Evolutionary conservation across 495 filamentous ascomycete genomes (phyloP).

Genomic region (Neurospora cerealis): DNA sequence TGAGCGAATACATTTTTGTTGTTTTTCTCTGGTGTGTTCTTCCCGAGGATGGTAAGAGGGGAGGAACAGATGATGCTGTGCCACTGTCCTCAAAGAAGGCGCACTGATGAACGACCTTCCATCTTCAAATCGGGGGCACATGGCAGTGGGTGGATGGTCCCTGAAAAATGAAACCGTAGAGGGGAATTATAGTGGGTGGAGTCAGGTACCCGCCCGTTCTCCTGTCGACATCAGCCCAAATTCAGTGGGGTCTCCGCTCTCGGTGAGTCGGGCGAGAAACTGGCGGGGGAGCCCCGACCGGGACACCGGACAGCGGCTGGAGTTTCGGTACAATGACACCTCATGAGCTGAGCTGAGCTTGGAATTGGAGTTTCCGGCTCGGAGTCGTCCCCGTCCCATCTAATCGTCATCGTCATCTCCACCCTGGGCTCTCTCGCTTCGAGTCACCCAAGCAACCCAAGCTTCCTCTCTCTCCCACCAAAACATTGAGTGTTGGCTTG

Average conservation of each 20-base stretch:
- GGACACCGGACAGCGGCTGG: background rate
- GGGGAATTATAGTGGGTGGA: background rate
- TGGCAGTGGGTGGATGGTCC: background rate
- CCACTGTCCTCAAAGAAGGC: background rate
- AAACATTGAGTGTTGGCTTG: conserved; percentile 32
- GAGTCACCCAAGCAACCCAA: background rate
- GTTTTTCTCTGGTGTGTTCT: background rate
- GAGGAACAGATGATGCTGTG: background rate
- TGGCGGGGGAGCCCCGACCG: background rate
- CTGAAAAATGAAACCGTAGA: background rate
- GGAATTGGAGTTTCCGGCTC: background rate
- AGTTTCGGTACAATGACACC: background rate
- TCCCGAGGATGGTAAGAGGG: background rate
- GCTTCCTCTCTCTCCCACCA: background rate
- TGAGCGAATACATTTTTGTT: background rate
- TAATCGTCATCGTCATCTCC: background rate
- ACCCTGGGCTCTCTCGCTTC: background rate
- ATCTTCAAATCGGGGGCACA: background rate
- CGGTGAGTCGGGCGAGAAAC: background rate
- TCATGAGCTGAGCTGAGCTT: background rate
- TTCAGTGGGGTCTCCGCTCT: background rate
- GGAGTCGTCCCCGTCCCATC: background rate
- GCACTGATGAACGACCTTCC: background rate
- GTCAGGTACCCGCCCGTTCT: background rate
- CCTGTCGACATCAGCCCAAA: background rate